Percentiles rank a stretch among this genome's conserved stretches.
Conservation (phyloP, 345 rosid genomes). For the Erucastrum elatum region DNA sequence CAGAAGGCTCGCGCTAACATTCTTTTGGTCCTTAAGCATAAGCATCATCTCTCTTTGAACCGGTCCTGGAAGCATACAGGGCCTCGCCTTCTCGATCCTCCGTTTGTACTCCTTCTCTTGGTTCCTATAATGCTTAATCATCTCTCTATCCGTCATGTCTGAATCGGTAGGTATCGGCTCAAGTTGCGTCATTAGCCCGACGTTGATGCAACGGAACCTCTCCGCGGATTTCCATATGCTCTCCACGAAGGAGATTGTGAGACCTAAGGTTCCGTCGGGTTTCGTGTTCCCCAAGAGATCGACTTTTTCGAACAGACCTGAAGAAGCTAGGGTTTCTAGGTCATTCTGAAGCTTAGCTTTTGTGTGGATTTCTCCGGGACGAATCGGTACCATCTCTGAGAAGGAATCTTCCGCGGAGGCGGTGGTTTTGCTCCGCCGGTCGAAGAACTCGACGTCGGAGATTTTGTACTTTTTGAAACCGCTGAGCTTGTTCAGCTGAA, state of each 20-base stretch:
- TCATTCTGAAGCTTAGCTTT: slow-evolving; percentile 78
- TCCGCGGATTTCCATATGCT: slow-evolving; percentile 91
- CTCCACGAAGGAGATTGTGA: slow-evolving; percentile 71
- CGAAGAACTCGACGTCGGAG: slow-evolving; percentile 80
- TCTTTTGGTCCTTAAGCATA: slow-evolving; percentile 69
- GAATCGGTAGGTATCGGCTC: slow-evolving; percentile 82
- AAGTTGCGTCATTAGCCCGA: slow-evolving; percentile 78
- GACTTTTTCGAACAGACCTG: slow-evolving; percentile 97
- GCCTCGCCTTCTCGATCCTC: slow-evolving; percentile 69
- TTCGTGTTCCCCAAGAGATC: slow-evolving; percentile 84
- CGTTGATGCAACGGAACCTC: slow-evolving; percentile 82
- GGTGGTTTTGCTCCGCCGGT: slow-evolving; percentile 54
- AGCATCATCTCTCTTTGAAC: slow-evolving; percentile 56
- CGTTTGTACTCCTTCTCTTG: slow-evolving; percentile 85
- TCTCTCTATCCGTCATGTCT: slow-evolving; percentile 97
- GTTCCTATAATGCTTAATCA: slow-evolving; percentile 64
- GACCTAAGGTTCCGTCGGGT: slow-evolving; percentile 70
- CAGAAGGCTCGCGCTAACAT: slow-evolving; percentile 69
- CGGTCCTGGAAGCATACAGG: slow-evolving; percentile 58
- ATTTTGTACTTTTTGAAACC: slow-evolving; percentile 81
- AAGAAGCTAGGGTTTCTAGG: slow-evolving; percentile 79
- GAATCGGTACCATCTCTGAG: slow-evolving; percentile 88
- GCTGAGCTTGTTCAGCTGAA: slow-evolving; percentile 80
- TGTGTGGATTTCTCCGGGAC: slow-evolving; percentile 80
- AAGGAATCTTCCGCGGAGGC: slow-evolving; percentile 85